Conservation (phyloP, 225 moss, liverwort and hornwort species). For the Asterella californica region DNA sequence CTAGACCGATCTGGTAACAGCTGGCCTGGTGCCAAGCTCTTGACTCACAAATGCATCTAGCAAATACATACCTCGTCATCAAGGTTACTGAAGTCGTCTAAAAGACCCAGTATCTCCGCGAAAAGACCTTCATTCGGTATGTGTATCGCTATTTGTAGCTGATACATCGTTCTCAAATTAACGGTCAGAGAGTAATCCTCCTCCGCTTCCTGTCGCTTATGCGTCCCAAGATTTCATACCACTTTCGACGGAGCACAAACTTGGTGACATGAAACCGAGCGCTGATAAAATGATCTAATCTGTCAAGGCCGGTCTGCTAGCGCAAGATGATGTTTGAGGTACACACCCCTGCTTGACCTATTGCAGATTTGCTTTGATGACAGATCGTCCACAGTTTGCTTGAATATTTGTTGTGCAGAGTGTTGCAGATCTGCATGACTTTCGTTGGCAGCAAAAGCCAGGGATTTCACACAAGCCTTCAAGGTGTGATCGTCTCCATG, state of each 20-base stretch:
- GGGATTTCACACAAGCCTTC: constrained; percentile 77
- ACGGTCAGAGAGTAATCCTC: constrained; percentile 88
- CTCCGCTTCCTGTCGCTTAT: constrained; percentile 57
- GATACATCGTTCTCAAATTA: constrained; percentile 80
- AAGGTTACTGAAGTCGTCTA: constrained; percentile 68
- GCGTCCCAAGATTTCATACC: background rate
- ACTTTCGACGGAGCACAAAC: background rate
- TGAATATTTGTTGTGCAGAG: constrained; percentile 74
- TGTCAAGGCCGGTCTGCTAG: background rate
- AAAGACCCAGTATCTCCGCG: constrained; percentile 65
- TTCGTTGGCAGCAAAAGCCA: constrained; percentile 80
- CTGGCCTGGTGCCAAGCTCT: background rate
- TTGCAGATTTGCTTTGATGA: constrained; percentile 70
- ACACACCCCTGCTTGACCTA: constrained; percentile 59
- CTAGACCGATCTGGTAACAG: background rate
- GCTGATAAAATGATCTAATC: too few species aligned
- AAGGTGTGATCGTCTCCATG: constrained; percentile 85
- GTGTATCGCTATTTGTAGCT: constrained; percentile 68
- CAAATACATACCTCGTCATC: constrained; percentile 73
- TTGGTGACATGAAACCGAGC: background rate
- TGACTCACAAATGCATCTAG: background rate
- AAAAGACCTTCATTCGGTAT: constrained; percentile 58
- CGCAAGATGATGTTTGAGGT: background rate
- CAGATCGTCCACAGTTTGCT: constrained; percentile 84
- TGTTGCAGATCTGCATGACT: constrained; percentile 88